These are phyloP conservation scores for Spergularia azorica DNA, from an alignment of 179 eudicot species.

Conservation along the genomic window DNA sequence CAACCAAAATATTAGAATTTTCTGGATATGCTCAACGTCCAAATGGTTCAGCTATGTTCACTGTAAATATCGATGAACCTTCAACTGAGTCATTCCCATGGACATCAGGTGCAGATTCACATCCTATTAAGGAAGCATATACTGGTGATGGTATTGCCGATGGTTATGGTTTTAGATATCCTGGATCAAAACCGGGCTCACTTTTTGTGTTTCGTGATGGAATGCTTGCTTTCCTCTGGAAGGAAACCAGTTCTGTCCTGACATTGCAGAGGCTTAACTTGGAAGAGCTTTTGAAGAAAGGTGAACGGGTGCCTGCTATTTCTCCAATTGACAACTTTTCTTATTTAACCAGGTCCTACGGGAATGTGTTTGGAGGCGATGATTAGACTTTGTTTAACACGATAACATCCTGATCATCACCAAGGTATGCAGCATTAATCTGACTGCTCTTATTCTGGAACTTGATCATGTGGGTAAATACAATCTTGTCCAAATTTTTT, in stretches of 20 bases:
- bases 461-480: neutral
- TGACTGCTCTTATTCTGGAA: neutral
- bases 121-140: conserved; percentile 46
- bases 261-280: conserved; percentile 68
- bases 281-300: conserved; percentile 63
- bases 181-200: conserved; percentile 76
- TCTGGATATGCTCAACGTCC: conserved; percentile 77
- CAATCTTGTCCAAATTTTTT: no score
- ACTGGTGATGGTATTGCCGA: conserved; percentile 74
- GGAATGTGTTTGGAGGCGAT: conserved; percentile 66
- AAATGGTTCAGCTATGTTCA: conserved; percentile 86
- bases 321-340: conserved; percentile 72
- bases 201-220: conserved; percentile 55
- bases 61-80: conserved; percentile 57
- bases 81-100: conserved; percentile 63
- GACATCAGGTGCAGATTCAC: conserved; percentile 49
- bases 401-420: conserved; percentile 43
- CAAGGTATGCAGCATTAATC: conserved; percentile 40
- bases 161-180: conserved; percentile 85
- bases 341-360: conserved; percentile 71
- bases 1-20: conserved; percentile 68
- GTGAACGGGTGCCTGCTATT: conserved; percentile 62
- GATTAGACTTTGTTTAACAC: conserved; percentile 31
- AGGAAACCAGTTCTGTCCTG: conserved; percentile 63
- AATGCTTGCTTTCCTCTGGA: conserved; percentile 71